These are phyloP conservation scores for Colletotrichum sublineola DNA, from an alignment of 2,329 filamentous ascomycete genomes.

Conservation along the genomic window DNA sequence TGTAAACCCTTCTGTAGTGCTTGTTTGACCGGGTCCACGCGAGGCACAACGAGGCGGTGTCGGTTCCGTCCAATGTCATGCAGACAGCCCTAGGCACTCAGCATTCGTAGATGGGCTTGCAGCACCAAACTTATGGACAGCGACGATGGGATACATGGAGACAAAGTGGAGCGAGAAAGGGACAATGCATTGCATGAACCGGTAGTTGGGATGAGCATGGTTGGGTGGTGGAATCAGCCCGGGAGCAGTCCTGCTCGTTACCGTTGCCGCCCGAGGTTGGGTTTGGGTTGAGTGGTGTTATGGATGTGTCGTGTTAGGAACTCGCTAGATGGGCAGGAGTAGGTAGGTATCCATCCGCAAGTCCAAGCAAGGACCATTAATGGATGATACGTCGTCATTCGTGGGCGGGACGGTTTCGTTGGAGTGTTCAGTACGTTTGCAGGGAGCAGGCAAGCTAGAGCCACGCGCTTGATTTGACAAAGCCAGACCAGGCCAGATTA, in stretches of 20 bases:
- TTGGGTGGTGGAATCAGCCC: slow-evolving; percentile 9
- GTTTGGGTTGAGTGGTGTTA: neutral
- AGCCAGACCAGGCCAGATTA: neutral
- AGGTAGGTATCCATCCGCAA: neutral
- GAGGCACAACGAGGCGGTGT: neutral
- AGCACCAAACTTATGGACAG: neutral
- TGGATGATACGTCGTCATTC: slow-evolving; percentile 1
- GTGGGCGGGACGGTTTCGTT: slow-evolving; percentile 23
- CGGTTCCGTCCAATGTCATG: slow-evolving; percentile 14
- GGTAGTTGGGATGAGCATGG: slow-evolving; percentile 38
- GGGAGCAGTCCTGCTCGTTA: slow-evolving; percentile 26
- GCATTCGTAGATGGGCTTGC: neutral
- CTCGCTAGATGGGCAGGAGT: neutral
- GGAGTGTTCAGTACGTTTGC: slow-evolving; percentile 18
- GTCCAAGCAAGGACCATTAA: neutral
- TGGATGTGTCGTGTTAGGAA: neutral
- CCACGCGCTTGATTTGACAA: slow-evolving; percentile 18
- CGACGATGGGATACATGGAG: neutral
- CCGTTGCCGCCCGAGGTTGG: slow-evolving; percentile 30
- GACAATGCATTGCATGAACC: slow-evolving; percentile 38
- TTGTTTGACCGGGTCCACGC: neutral
- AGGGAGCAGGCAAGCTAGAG: slow-evolving; percentile 4
- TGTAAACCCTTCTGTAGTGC: neutral
- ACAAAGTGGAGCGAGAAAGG: slow-evolving; percentile 18
- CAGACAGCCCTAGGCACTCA: slow-evolving; percentile 6